Conservation (phyloP, 768 basidiomycete species). For the Lentinula sp. region DNA sequence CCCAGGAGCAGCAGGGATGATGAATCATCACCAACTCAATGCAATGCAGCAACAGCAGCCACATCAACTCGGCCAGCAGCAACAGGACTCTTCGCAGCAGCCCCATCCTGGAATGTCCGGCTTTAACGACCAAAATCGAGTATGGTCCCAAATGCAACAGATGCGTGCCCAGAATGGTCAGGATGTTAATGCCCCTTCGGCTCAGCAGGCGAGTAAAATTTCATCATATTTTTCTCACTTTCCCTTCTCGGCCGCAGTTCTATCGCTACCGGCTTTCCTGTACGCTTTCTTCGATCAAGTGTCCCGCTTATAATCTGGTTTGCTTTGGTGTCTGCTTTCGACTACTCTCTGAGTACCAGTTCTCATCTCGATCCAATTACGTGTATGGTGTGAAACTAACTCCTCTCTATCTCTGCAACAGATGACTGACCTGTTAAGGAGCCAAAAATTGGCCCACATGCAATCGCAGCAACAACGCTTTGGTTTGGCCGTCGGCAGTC, state of each 20-base stretch:
- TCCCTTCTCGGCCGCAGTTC: neutral
- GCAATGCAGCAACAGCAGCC: slow-evolving; percentile 33
- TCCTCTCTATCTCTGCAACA: slow-evolving; percentile 21
- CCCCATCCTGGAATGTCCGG: slow-evolving; percentile 33
- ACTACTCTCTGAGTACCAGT: neutral
- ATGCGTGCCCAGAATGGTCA: slow-evolving; percentile 32
- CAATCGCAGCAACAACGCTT: slow-evolving; percentile 41
- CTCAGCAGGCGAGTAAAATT: slow-evolving; percentile 39
- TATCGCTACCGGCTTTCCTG: neutral
- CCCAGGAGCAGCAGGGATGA: slow-evolving; percentile 22
- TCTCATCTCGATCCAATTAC: slow-evolving; percentile 9
- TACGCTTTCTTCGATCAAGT: neutral
- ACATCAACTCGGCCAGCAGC: slow-evolving; percentile 40
- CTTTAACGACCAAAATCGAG: slow-evolving; percentile 45
- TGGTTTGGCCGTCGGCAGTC: slow-evolving; percentile 20
- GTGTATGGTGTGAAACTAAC: slow-evolving; percentile 17
- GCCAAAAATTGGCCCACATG: slow-evolving; percentile 31
- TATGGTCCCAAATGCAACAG: slow-evolving; percentile 56
- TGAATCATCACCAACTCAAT: slow-evolving; percentile 36
- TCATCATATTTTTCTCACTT: slow-evolving; percentile 11
- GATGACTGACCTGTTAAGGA: slow-evolving; percentile 41
- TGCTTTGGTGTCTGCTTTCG: neutral
- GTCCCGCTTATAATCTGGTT: neutral
- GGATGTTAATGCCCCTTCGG: slow-evolving; percentile 32
- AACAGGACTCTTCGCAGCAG: slow-evolving; percentile 23